A percentile compares a stretch with the other conserved stretches of the same genome.
These are phyloP conservation scores for Purshia tridentata DNA, from an alignment of 306 rosid genomes.

Conservation along the genomic window DNA sequence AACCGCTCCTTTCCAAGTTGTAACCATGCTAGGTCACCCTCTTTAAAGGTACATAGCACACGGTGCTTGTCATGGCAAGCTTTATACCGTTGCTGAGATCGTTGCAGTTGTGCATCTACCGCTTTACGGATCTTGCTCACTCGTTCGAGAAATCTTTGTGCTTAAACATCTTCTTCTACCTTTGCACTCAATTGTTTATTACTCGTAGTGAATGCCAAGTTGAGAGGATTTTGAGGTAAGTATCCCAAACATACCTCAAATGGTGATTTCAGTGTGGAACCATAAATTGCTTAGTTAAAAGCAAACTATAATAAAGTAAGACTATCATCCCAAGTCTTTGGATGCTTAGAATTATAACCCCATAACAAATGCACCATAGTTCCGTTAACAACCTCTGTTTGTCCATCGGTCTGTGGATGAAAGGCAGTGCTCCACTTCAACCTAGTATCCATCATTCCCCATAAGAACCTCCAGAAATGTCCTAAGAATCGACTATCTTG, in stretches of 20 bases:
- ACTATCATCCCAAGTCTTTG: background rate
- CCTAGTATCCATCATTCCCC: conserved; percentile 4
- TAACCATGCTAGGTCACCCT: conserved; percentile 5
- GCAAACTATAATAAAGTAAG: background rate
- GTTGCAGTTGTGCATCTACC: background rate
- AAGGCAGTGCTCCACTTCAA: background rate
- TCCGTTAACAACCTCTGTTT: background rate
- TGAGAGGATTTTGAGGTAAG: background rate
- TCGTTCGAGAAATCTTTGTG: background rate
- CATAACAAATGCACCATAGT: background rate
- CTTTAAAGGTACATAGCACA: background rate
- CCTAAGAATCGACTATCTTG: background rate
- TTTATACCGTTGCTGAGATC: background rate
- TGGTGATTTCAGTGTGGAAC: background rate
- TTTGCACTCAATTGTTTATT: background rate
- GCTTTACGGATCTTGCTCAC: background rate
- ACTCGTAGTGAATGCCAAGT: background rate
- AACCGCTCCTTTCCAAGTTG: background rate
- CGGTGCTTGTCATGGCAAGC: background rate
- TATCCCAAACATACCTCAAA: background rate
- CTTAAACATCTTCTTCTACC: background rate
- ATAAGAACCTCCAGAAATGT: background rate
- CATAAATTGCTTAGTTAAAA: background rate
- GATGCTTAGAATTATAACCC: conserved; percentile 3
- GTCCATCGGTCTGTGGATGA: conserved; percentile 3